These are phyloP conservation scores for Cladophialophora bantiana DNA, from an alignment of 2,329 filamentous ascomycete genomes.

Conservation along the genomic window DNA sequence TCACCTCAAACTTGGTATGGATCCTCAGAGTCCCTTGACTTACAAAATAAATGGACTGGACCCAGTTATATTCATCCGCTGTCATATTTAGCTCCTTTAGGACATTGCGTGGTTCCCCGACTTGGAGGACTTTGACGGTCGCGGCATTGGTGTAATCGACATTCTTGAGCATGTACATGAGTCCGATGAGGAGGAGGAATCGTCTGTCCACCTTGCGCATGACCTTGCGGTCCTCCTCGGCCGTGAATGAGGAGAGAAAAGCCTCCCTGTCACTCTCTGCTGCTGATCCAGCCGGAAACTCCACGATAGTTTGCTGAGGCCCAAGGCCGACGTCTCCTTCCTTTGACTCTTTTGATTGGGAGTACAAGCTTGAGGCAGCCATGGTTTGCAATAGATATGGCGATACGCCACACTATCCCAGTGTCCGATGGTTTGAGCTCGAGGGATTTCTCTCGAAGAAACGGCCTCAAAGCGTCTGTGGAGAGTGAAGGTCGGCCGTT, in stretches of 20 bases:
- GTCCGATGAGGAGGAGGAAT: slow-evolving; percentile 68
- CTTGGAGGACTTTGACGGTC: slow-evolving; percentile 53
- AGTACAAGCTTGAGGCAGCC: neutral
- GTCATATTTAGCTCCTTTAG: slow-evolving; percentile 51
- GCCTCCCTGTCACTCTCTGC: slow-evolving; percentile 26
- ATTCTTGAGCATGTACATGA: slow-evolving; percentile 66
- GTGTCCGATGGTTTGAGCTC: neutral
- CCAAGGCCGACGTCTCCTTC: slow-evolving; percentile 11
- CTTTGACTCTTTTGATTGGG: slow-evolving; percentile 24
- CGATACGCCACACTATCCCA: neutral
- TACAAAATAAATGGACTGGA: slow-evolving; percentile 51
- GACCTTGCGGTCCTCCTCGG: slow-evolving; percentile 49
- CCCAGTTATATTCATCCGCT: slow-evolving; percentile 52
- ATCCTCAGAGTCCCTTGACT: slow-evolving; percentile 21
- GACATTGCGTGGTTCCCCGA: slow-evolving; percentile 49
- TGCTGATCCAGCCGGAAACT: slow-evolving; percentile 17
- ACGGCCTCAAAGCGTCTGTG: neutral
- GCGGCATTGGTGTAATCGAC: slow-evolving; percentile 53
- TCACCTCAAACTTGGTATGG: neutral
- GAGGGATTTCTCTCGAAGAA: neutral
- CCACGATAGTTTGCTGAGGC: slow-evolving; percentile 8
- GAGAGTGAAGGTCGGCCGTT: neutral
- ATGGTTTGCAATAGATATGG: neutral
- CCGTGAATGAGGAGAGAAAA: slow-evolving; percentile 51
- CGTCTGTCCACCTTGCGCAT: slow-evolving; percentile 68